phyloP scores from a whole-genome alignment of 2,329 filamentous ascomycete species.

The Colletotrichum falcatum region DNA sequence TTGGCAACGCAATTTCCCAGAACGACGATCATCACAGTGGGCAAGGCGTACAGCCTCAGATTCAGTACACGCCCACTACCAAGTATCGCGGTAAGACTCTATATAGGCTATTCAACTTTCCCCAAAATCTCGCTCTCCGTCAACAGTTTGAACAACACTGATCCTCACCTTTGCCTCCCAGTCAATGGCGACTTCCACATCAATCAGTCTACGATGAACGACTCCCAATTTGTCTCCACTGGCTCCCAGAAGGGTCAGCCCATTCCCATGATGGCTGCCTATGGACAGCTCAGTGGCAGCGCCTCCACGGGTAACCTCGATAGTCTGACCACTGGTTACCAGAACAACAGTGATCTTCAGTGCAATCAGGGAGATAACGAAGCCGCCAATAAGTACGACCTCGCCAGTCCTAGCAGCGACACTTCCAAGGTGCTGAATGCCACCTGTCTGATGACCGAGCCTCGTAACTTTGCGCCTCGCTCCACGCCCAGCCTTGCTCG shows the following conservation, averaged over 20 bases:
- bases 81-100: neutral
- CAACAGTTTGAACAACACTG: neutral
- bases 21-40: neutral
- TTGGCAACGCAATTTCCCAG: neutral
- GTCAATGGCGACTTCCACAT: neutral
- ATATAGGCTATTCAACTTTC: neutral
- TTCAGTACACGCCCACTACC: neutral
- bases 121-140: neutral
- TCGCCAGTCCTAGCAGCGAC: slow-evolving; percentile 20
- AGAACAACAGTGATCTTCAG: slow-evolving; percentile 3
- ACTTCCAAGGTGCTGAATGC: slow-evolving; percentile 20
- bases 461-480: slow-evolving; percentile 56
- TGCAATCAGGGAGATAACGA: neutral
- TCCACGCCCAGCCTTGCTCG: slow-evolving; percentile 45
- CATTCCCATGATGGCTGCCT: neutral
- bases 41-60: neutral
- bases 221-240: neutral
- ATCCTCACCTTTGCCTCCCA: neutral
- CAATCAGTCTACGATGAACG: neutral
- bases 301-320: slow-evolving; percentile 28
- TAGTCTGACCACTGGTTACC: slow-evolving; percentile 10
- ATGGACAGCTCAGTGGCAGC: slow-evolving; percentile 27
- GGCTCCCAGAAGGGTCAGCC: neutral
- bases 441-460: slow-evolving; percentile 51
- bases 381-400: neutral